Evolutionary conservation across 495 filamentous ascomycete genomes (phyloP).

Genomic region (Hypoxylon trugodes): DNA sequence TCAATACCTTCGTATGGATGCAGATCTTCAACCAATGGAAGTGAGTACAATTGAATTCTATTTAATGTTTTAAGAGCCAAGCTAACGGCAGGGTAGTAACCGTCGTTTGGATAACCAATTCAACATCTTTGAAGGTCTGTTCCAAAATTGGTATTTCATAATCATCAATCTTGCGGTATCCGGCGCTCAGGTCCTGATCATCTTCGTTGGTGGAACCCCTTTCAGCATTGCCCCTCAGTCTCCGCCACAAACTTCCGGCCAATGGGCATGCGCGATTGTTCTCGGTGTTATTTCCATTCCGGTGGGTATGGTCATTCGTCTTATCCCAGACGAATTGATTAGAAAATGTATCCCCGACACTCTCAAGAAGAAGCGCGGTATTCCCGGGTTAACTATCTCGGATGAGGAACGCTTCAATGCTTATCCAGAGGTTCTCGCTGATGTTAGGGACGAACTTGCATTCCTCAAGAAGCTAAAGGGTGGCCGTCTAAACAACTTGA

Average conservation of each 20-base stretch:
- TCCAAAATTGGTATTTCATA: conserved; percentile 81
- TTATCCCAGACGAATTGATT: conserved; percentile 63
- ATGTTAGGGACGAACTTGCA: conserved; percentile 79
- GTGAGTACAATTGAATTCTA: conserved; percentile 54
- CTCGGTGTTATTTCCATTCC: conserved; percentile 77
- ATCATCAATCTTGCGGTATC: conserved; percentile 83
- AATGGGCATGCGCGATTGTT: conserved; percentile 81
- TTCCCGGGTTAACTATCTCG: conserved; percentile 66
- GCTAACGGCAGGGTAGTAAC: conserved; percentile 63
- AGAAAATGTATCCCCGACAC: conserved; percentile 72
- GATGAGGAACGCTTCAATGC: conserved; percentile 74
- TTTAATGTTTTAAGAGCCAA: background rate
- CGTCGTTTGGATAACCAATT: conserved; percentile 87
- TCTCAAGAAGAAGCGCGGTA: conserved; percentile 68
- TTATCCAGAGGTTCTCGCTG: conserved; percentile 77
- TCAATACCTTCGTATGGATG: conserved; percentile 98
- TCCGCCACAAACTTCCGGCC: conserved; percentile 62
- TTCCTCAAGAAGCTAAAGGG: conserved; percentile 93
- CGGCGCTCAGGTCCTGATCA: conserved; percentile 80
- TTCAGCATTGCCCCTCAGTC: conserved; percentile 68
- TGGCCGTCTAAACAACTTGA: conserved; percentile 86
- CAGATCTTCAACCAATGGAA: conserved; percentile 97
- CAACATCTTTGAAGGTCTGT: conserved; percentile 88
- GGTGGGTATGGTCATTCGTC: conserved; percentile 74
- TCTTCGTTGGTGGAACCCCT: conserved; percentile 76